Base-by-base conservation (phyloP, 2,329 filamentous ascomycete genomes). In the Cyclaneusma minus region DNA sequence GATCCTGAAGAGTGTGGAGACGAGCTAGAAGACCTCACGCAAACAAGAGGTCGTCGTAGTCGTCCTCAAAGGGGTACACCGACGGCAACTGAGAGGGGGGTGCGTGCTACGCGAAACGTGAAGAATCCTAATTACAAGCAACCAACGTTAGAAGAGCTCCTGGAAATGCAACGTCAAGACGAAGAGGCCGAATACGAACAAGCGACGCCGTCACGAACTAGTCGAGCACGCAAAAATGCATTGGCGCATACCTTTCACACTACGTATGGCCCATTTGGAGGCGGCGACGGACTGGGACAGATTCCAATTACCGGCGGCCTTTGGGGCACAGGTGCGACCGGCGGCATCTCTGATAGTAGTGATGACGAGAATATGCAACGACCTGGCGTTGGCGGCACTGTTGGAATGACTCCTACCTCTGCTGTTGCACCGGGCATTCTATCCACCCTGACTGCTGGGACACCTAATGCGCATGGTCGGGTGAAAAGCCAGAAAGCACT, bases 221-320 rank as follows among this genome's bases (percentile, higher is more conserved):
- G 28, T 2, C 39, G 40, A 15, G 37, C 39, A 13, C 42, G 30
- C 16, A 37, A 44, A 26, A 46, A 52, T 23, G 55, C 54, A 22
- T 83, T 74, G 73, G 82, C 87, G 45, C 77, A 84, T 25, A 81
- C 67, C 30, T 62, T 95, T 16, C 87, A 92, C 52, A 84, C 83
- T 13, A 92, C 84, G 1, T 82, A 77, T 45, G 89, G 89, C 6
- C 89, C 89, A 3, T 95, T 98, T 50, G 89, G 84, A 31, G 84
- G 89, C 21, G 80, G 79, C 23, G 72, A 75, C 22, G 81, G 81
- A 18, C 65, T 64, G 21, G 29, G 37, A 11, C 36, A 45, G 19
- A 35, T 45, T 12, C 8, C 18, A 20, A 44, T 49, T 31, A 65
- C 73, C 16, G 72, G 62, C 33, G 82, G 81, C 1, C 75, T 79